Conservation (phyloP, 2,329 filamentous ascomycete genomes). For the Cladophialophora chaetospira region DNA sequence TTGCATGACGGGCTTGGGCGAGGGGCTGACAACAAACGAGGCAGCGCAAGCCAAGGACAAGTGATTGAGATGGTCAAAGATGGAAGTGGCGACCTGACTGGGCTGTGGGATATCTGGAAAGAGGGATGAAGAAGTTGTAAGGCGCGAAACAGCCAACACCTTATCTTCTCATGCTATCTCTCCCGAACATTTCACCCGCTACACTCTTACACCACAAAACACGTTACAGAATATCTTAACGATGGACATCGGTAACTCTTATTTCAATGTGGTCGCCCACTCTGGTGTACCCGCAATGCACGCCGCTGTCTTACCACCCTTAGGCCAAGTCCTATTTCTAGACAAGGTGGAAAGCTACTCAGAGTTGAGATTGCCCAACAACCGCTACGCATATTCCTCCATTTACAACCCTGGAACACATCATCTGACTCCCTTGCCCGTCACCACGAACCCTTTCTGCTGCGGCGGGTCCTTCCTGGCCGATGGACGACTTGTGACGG, state of each 20-base stretch:
- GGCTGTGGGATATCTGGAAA: slow-evolving; percentile 25
- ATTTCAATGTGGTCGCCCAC: slow-evolving; percentile 54
- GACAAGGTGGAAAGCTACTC: slow-evolving; percentile 67
- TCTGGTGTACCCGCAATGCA: slow-evolving; percentile 64
- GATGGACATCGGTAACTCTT: slow-evolving; percentile 9
- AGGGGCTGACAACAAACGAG: neutral
- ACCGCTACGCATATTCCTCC: slow-evolving; percentile 61
- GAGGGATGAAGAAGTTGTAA: slow-evolving; percentile 1
- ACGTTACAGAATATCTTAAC: slow-evolving; percentile 2
- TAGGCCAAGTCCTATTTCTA: slow-evolving; percentile 61
- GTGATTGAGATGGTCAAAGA: slow-evolving; percentile 30
- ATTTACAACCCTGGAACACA: slow-evolving; percentile 60
- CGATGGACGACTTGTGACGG: slow-evolving; percentile 57
- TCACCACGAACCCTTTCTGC: slow-evolving; percentile 62
- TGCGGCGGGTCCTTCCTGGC: slow-evolving; percentile 61
- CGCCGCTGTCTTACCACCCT: slow-evolving; percentile 62
- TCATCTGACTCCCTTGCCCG: slow-evolving; percentile 11
- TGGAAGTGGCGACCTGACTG: slow-evolving; percentile 18
- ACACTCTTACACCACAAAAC: neutral
- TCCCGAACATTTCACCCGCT: neutral
- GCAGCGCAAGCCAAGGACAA: neutral
- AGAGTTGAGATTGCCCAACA: slow-evolving; percentile 55
- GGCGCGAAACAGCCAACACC: neutral
- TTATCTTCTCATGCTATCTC: neutral
- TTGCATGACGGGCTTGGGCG: slow-evolving; percentile 24